These are phyloP conservation scores for Termitomyces sp. DNA, from an alignment of 768 basidiomycete genomes.

Conservation along the genomic window DNA sequence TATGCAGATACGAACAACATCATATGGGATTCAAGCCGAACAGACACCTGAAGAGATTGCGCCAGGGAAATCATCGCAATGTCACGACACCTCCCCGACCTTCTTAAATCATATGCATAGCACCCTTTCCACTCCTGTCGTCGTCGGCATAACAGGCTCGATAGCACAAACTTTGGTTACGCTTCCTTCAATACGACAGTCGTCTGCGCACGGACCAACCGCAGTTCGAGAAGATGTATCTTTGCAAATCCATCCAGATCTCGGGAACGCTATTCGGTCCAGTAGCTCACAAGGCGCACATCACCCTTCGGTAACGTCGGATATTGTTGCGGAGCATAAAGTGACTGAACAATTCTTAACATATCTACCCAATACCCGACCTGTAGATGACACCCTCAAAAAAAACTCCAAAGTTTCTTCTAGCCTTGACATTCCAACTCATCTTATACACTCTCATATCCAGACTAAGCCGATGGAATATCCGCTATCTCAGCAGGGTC, in stretches of 20 bases:
- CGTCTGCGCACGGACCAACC: not conserved
- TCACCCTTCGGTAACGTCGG: not conserved
- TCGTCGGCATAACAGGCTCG: not conserved
- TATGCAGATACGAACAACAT: not conserved
- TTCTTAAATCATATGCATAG: not conserved
- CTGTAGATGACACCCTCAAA: not conserved
- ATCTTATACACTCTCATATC: not conserved
- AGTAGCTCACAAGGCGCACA: not conserved
- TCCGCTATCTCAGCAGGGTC: not conserved
- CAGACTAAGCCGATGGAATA: not conserved
- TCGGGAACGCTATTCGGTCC: not conserved
- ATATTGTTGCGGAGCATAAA: not conserved
- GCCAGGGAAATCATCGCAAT: not conserved
- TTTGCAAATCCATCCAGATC: not conserved
- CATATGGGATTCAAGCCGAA: not conserved
- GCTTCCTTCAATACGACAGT: not conserved
- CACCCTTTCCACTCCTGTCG: not conserved
- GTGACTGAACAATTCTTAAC: not conserved
- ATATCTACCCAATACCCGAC: not conserved
- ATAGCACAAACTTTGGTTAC: not conserved
- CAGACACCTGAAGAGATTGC: not conserved
- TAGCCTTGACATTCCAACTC: not conserved
- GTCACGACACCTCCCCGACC: not conserved
- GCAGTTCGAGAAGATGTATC: not conserved
- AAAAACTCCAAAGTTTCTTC: not conserved